Percentiles rank a stretch among this genome's conserved stretches.
Conservation (phyloP, 257 asterid species). For the Handroanthus guayacan region DNA sequence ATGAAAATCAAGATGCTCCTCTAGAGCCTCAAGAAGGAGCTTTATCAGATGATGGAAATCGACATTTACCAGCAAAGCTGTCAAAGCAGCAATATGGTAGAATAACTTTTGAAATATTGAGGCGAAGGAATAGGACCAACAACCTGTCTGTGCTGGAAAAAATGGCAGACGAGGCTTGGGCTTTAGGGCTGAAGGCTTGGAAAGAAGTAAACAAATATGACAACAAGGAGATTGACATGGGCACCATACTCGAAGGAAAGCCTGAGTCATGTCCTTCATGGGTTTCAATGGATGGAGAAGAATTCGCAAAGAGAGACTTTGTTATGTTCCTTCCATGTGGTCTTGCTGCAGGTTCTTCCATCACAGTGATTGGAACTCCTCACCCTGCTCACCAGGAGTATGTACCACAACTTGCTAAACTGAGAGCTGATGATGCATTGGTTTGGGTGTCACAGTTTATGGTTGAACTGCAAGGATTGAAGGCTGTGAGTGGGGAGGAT, state of each 20-base stretch:
- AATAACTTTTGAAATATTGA: constrained; percentile 68
- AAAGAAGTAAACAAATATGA: constrained; percentile 74
- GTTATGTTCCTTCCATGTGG: constrained; percentile 95
- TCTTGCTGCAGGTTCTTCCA: constrained; percentile 95
- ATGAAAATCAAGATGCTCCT: constrained; percentile 47
- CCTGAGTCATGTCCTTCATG: constrained; percentile 96
- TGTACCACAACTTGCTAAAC: constrained; percentile 81
- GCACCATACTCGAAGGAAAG: constrained; percentile 81
- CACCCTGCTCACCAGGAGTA: constrained; percentile 87
- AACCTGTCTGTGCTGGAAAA: constrained; percentile 67
- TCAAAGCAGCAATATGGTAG: constrained; percentile 71
- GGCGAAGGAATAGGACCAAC: constrained; percentile 52
- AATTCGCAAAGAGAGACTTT: constrained; percentile 58
- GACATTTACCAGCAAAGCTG: constrained; percentile 37
- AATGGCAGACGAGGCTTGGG: constrained; percentile 95
- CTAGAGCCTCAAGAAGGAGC: constrained; percentile 45
- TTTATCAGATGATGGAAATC: constrained; percentile 38
- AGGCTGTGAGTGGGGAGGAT: constrained; percentile 95
- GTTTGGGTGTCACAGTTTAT: constrained; percentile 89
- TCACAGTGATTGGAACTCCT: constrained; percentile 91
- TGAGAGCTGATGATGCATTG: constrained; percentile 58
- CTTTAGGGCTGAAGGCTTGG: constrained; percentile 89
- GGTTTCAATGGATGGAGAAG: constrained; percentile 72
- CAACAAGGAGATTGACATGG: constrained; percentile 66
- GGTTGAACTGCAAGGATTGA: constrained; percentile 94